Evolutionary conservation across 768 basidiomycete genomes (phyloP).

Genomic region (Sarcodon aspratus): DNA sequence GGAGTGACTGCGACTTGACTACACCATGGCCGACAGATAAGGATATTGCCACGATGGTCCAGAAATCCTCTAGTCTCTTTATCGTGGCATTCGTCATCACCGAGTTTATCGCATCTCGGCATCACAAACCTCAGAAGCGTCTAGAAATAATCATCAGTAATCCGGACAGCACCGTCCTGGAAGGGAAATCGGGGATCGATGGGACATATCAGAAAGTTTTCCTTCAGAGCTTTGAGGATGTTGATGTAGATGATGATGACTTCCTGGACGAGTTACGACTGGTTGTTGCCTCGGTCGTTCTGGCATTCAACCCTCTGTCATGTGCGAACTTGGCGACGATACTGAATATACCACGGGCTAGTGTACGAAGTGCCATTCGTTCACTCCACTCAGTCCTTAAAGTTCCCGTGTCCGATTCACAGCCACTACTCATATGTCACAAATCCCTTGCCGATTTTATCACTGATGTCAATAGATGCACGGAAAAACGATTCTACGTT

Average conservation of each 20-base stretch:
- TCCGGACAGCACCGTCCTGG: background rate
- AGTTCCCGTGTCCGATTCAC: constrained; percentile 2
- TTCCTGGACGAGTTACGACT: background rate
- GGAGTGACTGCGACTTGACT: too few species aligned
- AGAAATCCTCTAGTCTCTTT: constrained; percentile 7
- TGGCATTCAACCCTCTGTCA: background rate
- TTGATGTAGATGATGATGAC: background rate
- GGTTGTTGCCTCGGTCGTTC: background rate
- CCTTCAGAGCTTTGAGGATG: background rate
- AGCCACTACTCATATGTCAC: constrained; percentile 8
- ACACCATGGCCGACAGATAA: constrained; percentile 3
- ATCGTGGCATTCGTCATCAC: constrained; percentile 11
- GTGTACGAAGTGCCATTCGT: constrained; percentile 2
- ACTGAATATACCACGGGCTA: background rate
- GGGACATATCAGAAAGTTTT: constrained; percentile 4
- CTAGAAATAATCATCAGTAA: background rate
- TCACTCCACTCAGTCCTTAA: constrained; percentile 9
- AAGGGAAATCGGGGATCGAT: constrained; percentile 5
- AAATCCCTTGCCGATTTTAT: constrained; percentile 14
- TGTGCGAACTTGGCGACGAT: background rate
- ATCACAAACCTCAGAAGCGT: constrained; percentile 1
- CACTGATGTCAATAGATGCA: constrained; percentile 5
- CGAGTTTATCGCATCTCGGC: constrained; percentile 8
- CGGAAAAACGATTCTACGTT: constrained; percentile 2
- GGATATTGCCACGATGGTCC: background rate